Percentiles rank a stretch among this genome's conserved stretches.
Conservation (phyloP, 2,329 filamentous ascomycete genomes). For the Pezicula neosporulosa region DNA sequence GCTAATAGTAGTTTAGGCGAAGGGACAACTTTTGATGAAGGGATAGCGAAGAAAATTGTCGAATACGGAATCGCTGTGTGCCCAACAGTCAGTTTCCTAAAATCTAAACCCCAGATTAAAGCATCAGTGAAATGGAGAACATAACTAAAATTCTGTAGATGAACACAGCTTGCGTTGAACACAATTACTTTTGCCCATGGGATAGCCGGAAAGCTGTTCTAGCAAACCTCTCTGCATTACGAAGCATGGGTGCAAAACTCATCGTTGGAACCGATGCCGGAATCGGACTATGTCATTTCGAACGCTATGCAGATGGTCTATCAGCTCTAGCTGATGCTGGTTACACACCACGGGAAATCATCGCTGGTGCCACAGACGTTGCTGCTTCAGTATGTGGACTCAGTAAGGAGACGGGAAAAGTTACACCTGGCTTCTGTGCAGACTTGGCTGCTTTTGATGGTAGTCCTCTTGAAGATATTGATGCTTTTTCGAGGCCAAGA, state of each 20-base stretch:
- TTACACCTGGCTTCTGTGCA: constrained; percentile 7
- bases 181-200: constrained; percentile 7
- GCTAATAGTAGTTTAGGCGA: not conserved
- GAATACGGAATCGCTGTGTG: constrained; percentile 10
- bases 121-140: not conserved
- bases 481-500: not conserved
- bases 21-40: constrained; percentile 5
- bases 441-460: not conserved
- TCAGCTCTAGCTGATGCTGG: constrained; percentile 9
- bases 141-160: not conserved
- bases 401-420: constrained; percentile 5
- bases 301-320: constrained; percentile 12
- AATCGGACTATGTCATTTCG: constrained; percentile 7
- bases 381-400: constrained; percentile 9
- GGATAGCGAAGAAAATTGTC: constrained; percentile 8
- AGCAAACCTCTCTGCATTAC: not conserved
- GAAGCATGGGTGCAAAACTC: constrained; percentile 1
- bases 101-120: not conserved
- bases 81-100: constrained; percentile 1
- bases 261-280: constrained; percentile 7
- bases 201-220: not conserved
- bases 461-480: not conserved
- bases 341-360: constrained; percentile 8
- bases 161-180: constrained; percentile 13
- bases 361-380: constrained; percentile 3